These are phyloP conservation scores for Zymoseptoria passerinii DNA, from an alignment of 2,329 filamentous ascomycete genomes.

Conservation along the genomic window DNA sequence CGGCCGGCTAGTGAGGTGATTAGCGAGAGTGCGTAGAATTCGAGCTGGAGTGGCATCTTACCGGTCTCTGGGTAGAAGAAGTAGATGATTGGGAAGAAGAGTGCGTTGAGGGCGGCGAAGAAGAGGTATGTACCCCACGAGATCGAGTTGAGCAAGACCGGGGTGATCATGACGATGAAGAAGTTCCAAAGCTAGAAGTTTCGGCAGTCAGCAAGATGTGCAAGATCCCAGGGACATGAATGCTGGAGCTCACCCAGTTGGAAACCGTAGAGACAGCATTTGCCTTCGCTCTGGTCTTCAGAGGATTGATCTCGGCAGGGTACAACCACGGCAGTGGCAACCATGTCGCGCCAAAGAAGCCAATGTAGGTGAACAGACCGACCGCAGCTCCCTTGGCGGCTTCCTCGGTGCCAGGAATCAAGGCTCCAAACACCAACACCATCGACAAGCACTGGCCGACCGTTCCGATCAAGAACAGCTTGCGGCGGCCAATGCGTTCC, in stretches of 20 bases:
- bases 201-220: no score
- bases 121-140: conserved; percentile 45
- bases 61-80: conserved; percentile 41
- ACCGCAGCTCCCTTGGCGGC: conserved; percentile 46
- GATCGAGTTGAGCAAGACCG: conserved; percentile 40
- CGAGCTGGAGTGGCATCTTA: not conserved
- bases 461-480: conserved; percentile 36
- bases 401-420: conserved; percentile 30
- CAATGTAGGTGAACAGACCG: conserved; percentile 61
- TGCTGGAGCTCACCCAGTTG: conserved; percentile 29
- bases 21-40: not conserved
- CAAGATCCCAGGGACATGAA: not conserved
- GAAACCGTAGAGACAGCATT: conserved; percentile 46
- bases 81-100: conserved; percentile 51
- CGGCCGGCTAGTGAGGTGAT: conserved; percentile 1
- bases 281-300: conserved; percentile 47
- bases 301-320: conserved; percentile 31
- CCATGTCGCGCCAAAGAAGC: conserved; percentile 55
- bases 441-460: conserved; percentile 49
- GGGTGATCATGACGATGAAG: conserved; percentile 32
- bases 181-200: conserved; percentile 44
- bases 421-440: conserved; percentile 37
- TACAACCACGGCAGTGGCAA: conserved; percentile 27
- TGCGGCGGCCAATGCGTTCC: conserved; percentile 50
- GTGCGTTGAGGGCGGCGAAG: conserved; percentile 32